phyloP scores from a whole-genome alignment of 108 stramenopile species.

The Phaeodactylum tricornutum region DNA sequence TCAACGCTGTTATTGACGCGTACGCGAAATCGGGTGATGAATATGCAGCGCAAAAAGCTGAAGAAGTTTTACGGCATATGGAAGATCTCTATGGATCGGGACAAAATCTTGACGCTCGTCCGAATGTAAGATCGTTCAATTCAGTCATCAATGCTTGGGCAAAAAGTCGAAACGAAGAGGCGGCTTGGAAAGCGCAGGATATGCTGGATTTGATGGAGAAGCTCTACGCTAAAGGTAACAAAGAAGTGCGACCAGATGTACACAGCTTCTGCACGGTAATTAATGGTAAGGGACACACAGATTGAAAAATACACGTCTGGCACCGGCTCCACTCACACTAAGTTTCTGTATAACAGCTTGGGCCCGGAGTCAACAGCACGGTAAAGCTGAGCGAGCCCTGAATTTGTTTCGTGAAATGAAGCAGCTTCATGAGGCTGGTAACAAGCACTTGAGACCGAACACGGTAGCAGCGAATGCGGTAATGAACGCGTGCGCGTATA shows the following conservation, averaged over 20 bases:
- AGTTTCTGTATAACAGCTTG: conserved; percentile 20
- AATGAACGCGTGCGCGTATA: conserved; percentile 71
- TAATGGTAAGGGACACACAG: conserved; percentile 33
- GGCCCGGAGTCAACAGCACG: conserved; percentile 36
- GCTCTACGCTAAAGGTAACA: conserved; percentile 24
- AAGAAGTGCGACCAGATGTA: conserved; percentile 48
- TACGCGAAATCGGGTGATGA: conserved; percentile 25
- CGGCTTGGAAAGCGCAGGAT: conserved; percentile 37
- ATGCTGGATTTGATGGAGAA: conserved; percentile 44
- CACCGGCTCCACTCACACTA: not conserved
- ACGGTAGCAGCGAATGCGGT: conserved; percentile 64
- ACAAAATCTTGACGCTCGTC: conserved; percentile 30
- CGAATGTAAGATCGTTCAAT: conserved; percentile 45
- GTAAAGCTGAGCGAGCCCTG: conserved; percentile 57
- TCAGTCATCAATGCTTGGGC: conserved; percentile 41
- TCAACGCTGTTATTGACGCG: conserved; percentile 47
- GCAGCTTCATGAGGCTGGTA: conserved; percentile 33
- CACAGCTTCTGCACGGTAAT: conserved; percentile 57
- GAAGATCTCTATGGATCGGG: conserved; percentile 21
- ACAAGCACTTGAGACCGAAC: conserved; percentile 36
- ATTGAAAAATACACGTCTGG: not conserved
- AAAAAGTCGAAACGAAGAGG: conserved; percentile 38
- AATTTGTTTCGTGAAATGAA: conserved; percentile 49
- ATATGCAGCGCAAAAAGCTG: conserved; percentile 27
- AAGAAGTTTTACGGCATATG: conserved; percentile 41